phyloP scores from a whole-genome alignment of 2,329 filamentous ascomycete genomes.

The Penicillium sp. region DNA sequence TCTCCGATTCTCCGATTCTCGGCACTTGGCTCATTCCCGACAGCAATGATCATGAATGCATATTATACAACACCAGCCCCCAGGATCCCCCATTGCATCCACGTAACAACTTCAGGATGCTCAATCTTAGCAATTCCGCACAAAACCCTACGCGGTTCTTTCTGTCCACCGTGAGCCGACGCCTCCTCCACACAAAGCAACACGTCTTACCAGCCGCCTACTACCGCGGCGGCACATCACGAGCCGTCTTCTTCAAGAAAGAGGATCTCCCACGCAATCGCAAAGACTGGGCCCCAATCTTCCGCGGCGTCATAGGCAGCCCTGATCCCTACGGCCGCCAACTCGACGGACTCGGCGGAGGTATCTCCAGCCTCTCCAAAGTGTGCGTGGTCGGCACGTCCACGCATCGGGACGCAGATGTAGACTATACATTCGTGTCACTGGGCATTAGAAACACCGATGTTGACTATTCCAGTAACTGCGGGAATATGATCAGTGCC shows the following conservation, averaged over 20 bases:
- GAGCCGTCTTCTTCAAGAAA: slow-evolving; percentile 62
- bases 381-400: slow-evolving; percentile 65
- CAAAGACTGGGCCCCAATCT: slow-evolving; percentile 55
- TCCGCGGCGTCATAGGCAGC: slow-evolving; percentile 62
- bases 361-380: slow-evolving; percentile 69
- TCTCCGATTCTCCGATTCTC: background rate
- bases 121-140: background rate
- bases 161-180: background rate
- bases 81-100: background rate
- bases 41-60: background rate
- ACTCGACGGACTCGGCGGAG: slow-evolving; percentile 70
- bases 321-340: slow-evolving; percentile 68
- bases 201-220: slow-evolving; percentile 55
- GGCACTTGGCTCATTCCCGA: background rate
- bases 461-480: slow-evolving; percentile 70
- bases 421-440: slow-evolving; percentile 72
- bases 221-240: slow-evolving; percentile 70
- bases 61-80: background rate
- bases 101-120: background rate
- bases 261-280: slow-evolving; percentile 53
- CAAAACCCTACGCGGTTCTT: background rate
- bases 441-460: slow-evolving; percentile 63
- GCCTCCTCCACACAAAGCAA: slow-evolving; percentile 23
- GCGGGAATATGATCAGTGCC: slow-evolving; percentile 71
- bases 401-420: slow-evolving; percentile 52